phyloP scores from a whole-genome alignment of 345 rosid genomes.

The Toxicodendron radicans region DNA sequence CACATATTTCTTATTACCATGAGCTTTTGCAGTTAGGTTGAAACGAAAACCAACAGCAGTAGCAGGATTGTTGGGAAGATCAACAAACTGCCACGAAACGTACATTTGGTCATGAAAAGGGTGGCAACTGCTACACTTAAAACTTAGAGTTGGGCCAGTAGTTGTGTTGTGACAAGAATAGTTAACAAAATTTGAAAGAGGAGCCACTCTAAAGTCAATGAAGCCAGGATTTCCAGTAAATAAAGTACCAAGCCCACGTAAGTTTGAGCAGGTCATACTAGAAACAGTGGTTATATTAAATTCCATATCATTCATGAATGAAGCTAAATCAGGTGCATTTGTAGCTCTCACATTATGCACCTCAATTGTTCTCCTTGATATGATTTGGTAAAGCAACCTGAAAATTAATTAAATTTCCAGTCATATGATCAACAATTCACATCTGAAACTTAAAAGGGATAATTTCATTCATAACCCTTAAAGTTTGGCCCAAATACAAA shows the following conservation, averaged over 20 bases:
- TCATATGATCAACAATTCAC: conserved; percentile 4
- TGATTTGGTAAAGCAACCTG: conserved; percentile 95
- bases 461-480: not conserved
- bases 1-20: conserved; percentile 47
- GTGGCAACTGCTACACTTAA: conserved; percentile 67
- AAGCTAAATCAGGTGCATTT: conserved; percentile 67
- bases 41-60: conserved; percentile 86
- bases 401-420: conserved; percentile 36
- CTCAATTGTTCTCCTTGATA: conserved; percentile 78
- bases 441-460: not conserved
- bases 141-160: conserved; percentile 71
- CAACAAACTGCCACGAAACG: conserved; percentile 89
- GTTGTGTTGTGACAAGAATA: conserved; percentile 72
- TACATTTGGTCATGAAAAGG: conserved; percentile 53
- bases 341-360: conserved; percentile 87
- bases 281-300: conserved; percentile 80
- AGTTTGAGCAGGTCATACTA: conserved; percentile 83
- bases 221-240: conserved; percentile 73
- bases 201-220: conserved; percentile 42
- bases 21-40: conserved; percentile 62
- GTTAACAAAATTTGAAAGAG: conserved; percentile 51
- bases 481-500: not conserved
- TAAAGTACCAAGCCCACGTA: conserved; percentile 60
- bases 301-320: conserved; percentile 76
- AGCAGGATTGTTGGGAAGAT: conserved; percentile 78